Conservation (phyloP, 352 stramenopile genomes). For the Globisporangium perplexum region DNA sequence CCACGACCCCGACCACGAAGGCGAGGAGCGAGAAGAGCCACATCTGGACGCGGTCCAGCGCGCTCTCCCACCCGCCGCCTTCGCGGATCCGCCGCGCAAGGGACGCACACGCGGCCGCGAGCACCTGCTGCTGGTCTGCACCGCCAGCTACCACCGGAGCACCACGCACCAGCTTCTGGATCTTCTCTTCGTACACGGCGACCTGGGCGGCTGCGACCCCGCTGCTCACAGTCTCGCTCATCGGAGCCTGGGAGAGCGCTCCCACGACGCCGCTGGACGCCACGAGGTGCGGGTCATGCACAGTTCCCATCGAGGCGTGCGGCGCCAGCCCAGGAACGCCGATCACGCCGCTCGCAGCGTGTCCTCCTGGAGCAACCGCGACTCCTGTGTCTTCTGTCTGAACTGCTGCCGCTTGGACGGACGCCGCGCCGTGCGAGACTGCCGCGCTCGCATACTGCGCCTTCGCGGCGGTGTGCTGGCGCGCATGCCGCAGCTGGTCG, state of each 20-base stretch:
- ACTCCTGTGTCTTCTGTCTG: neutral
- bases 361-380: too few species aligned
- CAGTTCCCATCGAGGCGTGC: neutral
- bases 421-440: neutral
- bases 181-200: slow-evolving; percentile 68
- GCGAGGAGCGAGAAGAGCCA: slow-evolving; percentile 11
- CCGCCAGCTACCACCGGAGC: neutral
- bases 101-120: slow-evolving; percentile 5
- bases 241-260: slow-evolving; percentile 5
- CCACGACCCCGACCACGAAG: slow-evolving; percentile 6
- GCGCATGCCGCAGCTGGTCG: slow-evolving; percentile 45
- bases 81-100: slow-evolving; percentile 4
- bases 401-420: neutral
- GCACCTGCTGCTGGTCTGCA: neutral
- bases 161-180: slow-evolving; percentile 54
- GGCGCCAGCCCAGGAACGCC: slow-evolving; percentile 10
- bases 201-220: slow-evolving; percentile 40
- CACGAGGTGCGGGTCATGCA: slow-evolving; percentile 1
- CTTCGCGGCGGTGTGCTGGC: slow-evolving; percentile 21
- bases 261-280: slow-evolving; percentile 1
- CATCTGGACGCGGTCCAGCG: slow-evolving; percentile 3
- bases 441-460: neutral
- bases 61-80: slow-evolving; percentile 2
- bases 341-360: slow-evolving; percentile 1
- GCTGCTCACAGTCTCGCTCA: slow-evolving; percentile 24